Conservation (phyloP, 2,329 filamentous ascomycete species). For the Sordariomycetes sp. region DNA sequence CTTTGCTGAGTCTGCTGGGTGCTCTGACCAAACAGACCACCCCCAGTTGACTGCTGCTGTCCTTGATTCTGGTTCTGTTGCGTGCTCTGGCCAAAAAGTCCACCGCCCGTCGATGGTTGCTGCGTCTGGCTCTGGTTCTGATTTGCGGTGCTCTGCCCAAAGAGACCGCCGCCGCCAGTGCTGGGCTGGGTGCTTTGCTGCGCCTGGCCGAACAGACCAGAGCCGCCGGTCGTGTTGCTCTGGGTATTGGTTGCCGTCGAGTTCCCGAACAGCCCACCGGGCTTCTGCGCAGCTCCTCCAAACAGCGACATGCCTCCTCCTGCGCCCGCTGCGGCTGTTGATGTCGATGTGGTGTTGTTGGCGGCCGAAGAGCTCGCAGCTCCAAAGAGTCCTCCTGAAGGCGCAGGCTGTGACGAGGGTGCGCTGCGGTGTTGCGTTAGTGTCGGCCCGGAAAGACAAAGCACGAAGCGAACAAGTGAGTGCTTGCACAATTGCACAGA, state of each 20-base stretch:
- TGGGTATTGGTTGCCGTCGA: conserved; percentile 11
- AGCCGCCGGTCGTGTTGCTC: conserved; percentile 8
- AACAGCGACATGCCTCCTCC: conserved; percentile 25
- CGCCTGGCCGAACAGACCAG: conserved; percentile 21
- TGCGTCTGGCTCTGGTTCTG: conserved; percentile 12
- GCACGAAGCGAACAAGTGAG: too few relatives aligned
- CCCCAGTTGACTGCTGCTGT: conserved; percentile 7
- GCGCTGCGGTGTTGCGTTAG: too few relatives aligned
- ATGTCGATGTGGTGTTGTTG: conserved; percentile 13
- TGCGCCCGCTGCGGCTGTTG: conserved; percentile 6
- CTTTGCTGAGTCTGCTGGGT: not conserved
- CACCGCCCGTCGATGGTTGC: conserved; percentile 10
- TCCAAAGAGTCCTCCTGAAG: conserved; percentile 25
- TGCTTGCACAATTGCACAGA: too few relatives aligned
- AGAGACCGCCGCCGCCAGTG: conserved; percentile 16
- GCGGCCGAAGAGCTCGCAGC: conserved; percentile 11
- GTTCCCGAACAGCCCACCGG: conserved; percentile 19
- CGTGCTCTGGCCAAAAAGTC: conserved; percentile 7
- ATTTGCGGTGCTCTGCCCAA: conserved; percentile 10
- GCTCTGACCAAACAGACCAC: conserved; percentile 22
- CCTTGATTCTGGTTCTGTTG: conserved; percentile 12
- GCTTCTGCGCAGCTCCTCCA: conserved; percentile 17
- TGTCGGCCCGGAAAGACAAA: too few relatives aligned
- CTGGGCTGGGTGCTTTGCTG: conserved; percentile 18
- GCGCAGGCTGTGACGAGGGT: not conserved